Evolutionary conservation across 192 early-diverging fungal genomes (phyloP).

Genomic region (Diversispora epigaea): DNA sequence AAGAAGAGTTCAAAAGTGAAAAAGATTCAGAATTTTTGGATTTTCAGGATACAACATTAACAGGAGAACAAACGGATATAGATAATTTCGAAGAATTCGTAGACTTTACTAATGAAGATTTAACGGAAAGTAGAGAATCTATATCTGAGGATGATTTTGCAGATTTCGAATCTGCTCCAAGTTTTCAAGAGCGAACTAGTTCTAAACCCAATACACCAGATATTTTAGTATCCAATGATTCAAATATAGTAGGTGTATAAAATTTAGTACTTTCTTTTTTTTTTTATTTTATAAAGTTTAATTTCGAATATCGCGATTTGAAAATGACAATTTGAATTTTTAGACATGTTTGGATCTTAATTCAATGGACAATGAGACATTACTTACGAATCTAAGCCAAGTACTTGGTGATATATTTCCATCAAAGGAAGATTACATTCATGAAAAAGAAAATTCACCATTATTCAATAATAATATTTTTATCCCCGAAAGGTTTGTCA

Average conservation of each 20-base stretch:
- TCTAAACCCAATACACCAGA: neutral
- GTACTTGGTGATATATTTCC: neutral
- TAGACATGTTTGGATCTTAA: neutral
- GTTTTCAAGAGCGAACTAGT: too few relatives aligned
- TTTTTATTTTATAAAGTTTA: neutral
- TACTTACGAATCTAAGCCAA: neutral
- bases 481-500: neutral
- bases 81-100: neutral
- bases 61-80: too few relatives aligned
- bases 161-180: too few relatives aligned
- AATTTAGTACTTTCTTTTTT: neutral
- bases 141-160: too few relatives aligned
- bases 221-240: neutral
- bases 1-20: too few relatives aligned
- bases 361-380: neutral
- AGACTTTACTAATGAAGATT: neutral
- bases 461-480: too few relatives aligned
- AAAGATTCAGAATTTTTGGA: too few relatives aligned
- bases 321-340: neutral
- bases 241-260: neutral
- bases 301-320: neutral
- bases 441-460: neutral
- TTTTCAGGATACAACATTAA: too few relatives aligned
- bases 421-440: neutral
- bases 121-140: neutral